phyloP scores from a whole-genome alignment of 2,329 filamentous ascomycete genomes.

The Fusarium transvaalense region DNA sequence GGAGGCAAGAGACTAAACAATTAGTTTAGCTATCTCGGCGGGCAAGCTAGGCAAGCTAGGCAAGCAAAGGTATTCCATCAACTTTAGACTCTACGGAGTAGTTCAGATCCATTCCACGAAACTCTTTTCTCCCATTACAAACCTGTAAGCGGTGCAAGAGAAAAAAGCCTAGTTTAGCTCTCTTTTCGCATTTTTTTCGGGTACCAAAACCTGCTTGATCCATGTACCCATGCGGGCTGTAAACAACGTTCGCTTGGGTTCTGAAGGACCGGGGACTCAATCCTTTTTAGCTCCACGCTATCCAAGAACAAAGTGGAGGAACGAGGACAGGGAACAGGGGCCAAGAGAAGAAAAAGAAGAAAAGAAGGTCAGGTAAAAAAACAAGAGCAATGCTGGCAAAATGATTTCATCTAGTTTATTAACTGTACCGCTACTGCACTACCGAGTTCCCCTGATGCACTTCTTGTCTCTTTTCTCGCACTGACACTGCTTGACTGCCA shows the following conservation, averaged over 20 bases:
- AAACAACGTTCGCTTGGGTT: conserved; percentile 4
- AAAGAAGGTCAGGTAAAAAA: background rate
- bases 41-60: background rate
- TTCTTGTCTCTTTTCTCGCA: conserved; percentile 8
- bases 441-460: background rate
- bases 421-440: conserved; percentile 8
- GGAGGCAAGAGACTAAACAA: background rate
- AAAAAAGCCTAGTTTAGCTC: background rate
- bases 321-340: background rate
- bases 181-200: background rate
- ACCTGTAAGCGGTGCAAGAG: background rate
- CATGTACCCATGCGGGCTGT: conserved; percentile 7
- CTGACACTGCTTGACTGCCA: background rate
- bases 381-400: background rate
- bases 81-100: background rate
- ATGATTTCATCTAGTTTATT: conserved; percentile 10
- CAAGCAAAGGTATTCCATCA: background rate
- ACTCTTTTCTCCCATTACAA: background rate
- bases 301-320: conserved; percentile 5
- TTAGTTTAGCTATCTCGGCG: background rate
- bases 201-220: conserved; percentile 1
- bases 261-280: conserved; percentile 6
- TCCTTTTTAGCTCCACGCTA: conserved; percentile 1
- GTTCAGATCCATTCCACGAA: background rate
- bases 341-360: background rate